Percentiles rank a stretch among this genome's conserved stretches.
Conservation (phyloP, 176 grass and related monocot genomes). For the Rhipidocladum racemiflorum region DNA sequence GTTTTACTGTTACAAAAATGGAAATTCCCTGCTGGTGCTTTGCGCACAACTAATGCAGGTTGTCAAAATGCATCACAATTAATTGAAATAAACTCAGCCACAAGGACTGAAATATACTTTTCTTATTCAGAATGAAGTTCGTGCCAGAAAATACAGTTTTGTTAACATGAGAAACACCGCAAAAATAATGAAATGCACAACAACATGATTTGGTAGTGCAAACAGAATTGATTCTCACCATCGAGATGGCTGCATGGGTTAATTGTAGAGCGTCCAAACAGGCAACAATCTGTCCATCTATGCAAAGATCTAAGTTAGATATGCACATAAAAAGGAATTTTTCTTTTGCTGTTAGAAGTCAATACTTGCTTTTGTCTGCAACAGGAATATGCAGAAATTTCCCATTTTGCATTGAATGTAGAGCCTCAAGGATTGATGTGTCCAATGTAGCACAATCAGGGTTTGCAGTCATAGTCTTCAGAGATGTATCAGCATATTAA, state of each 20-base stretch:
- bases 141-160: not conserved
- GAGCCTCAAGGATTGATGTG: constrained; percentile 77
- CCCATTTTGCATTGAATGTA: constrained; percentile 74
- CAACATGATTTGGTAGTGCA: not conserved
- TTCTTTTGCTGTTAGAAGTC: not conserved
- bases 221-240: constrained; percentile 45
- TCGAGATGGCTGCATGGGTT: constrained; percentile 67
- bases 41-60: not conserved
- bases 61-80: not conserved
- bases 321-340: not conserved
- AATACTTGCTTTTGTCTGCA: constrained; percentile 57
- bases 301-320: constrained; percentile 25
- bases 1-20: not conserved
- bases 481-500: not conserved
- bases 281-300: constrained; percentile 62
- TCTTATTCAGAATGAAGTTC: not conserved
- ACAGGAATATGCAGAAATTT: constrained; percentile 89
- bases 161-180: not conserved
- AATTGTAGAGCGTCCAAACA: constrained; percentile 80
- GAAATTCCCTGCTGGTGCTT: not conserved
- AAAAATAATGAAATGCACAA: not conserved
- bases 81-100: not conserved
- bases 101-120: not conserved
- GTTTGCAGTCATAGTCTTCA: constrained; percentile 69
- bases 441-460: constrained; percentile 57